Base-by-base conservation (phyloP, 352 stramenopile species). In the Globisporangium okanoganense region DNA sequence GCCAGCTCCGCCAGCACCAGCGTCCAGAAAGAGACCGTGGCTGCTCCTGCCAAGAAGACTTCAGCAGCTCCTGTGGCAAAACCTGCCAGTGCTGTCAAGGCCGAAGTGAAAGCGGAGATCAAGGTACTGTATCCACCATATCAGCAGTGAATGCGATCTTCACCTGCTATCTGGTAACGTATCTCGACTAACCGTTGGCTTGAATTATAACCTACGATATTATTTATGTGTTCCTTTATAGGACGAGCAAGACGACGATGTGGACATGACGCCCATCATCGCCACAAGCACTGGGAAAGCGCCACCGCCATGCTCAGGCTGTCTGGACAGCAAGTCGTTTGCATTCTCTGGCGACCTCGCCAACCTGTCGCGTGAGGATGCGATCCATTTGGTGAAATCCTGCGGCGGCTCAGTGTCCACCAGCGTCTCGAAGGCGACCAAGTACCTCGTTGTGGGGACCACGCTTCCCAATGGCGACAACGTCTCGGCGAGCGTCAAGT, bases 291-390 rank as follows among this genome's bases (percentile, higher is more conserved):
- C 78, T 25, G 76, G 78, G 22, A 87, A 86, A 33, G 65, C 83
- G 20, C 83, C 83, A 18, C 62, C 70, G 24, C 71, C 76, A 13
- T 88, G 75, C 36, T 62, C 79, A 0, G 82, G 82, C 1, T 91
- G 81, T 56, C 59, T 95, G n/a, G 82, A 94, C 31, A 82, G 81
- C 22, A 82, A 88, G 62, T 80, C 78, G 9, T 95, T 95, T 59
- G 70, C 70, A 12, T 94, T 95, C 56, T 87, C 84, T 0, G 86
- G 86, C n/a, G 71, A 85, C 29, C 40, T 95, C 49, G 61, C 68
- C 16, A 80, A 65, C 59, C 49, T 92, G 20, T 79, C 72, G 22
- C 81, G 84, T 10, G 78, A 91, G 7, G 76, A 87, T 45, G 79
- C 83, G 1, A 66, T 89, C 43, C 82, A 92, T 65, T 72, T 94